Conservation (phyloP, 805 yeast species). For the Wickerhamiella brachini region DNA sequence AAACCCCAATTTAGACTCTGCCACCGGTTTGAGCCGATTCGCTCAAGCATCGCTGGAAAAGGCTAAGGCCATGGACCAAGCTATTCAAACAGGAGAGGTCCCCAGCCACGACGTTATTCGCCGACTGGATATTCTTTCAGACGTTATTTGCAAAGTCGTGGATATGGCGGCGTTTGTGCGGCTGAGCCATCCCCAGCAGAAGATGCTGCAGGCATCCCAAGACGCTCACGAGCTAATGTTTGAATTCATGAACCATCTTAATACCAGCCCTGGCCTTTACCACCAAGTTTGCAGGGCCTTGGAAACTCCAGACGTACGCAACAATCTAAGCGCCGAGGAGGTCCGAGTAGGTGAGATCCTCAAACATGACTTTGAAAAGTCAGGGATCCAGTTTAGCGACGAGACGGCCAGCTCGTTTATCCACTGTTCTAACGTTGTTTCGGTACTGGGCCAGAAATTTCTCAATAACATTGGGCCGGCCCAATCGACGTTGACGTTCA, state of each 20-base stretch:
- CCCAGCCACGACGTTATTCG: constrained; percentile 36
- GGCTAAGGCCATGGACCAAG: constrained; percentile 48
- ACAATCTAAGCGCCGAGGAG: constrained; percentile 55
- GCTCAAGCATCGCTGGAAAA: constrained; percentile 46
- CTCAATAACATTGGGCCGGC: constrained; percentile 32
- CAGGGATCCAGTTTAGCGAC: constrained; percentile 68
- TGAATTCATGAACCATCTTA: constrained; percentile 84
- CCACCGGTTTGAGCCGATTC: constrained; percentile 58
- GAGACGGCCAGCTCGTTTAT: constrained; percentile 50
- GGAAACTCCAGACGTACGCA: background rate
- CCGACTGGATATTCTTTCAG: constrained; percentile 72
- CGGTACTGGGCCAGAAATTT: constrained; percentile 69
- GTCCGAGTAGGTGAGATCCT: constrained; percentile 67
- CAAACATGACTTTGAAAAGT: constrained; percentile 72
- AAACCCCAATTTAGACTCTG: constrained; percentile 54
- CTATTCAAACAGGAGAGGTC: constrained; percentile 38
- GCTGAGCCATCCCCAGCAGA: constrained; percentile 66
- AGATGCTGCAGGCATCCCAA: constrained; percentile 70
- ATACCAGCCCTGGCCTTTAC: constrained; percentile 67
- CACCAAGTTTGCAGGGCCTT: constrained; percentile 29
- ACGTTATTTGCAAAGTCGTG: constrained; percentile 78
- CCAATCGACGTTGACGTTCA: constrained; percentile 13
- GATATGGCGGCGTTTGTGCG: constrained; percentile 88
- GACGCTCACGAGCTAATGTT: constrained; percentile 76
- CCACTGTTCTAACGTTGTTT: constrained; percentile 62